Evolutionary conservation across 1,284 basidiomycete species (phyloP), one percentile per base, ranked within the genome.

Genomic region (Phellopilus nigrolimitatus): DNA sequence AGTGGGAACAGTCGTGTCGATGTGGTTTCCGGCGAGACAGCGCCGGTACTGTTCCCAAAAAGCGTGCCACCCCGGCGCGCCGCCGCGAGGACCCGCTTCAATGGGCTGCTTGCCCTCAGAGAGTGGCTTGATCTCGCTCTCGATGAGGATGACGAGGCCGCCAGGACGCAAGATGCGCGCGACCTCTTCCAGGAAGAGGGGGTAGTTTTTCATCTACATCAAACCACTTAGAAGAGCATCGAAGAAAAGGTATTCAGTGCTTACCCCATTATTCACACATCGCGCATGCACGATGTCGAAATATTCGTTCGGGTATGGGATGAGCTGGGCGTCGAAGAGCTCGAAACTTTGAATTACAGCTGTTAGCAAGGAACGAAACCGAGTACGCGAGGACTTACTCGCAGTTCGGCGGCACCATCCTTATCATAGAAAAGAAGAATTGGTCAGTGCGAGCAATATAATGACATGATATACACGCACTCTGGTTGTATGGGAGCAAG

Each of bases 221-320:
- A 46, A 48, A 31, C 10, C 17, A 31, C 52, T 31, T 36, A 41
- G 12, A 9, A 43, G 27, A 48, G 46, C 46, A 22, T 52, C 25
- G 49, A 50, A 46, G 54, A 56, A 56, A 36, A 47, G n/a, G 47
- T 25, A 53, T 24, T 7, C 15, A n/a, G 47, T 21, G 66, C 73
- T 58, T 58, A 82, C 79, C 47, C 83, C 82, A 15, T 73, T 76
- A 57, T 82, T 79, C 60, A 85, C 73, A 28, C 74, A 80, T 46
- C 82, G 76, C 34, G 79, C 81, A 60, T 86, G 82, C 39, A 85
- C 72, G 56, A 85, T 67, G 62, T 85, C 80, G 58, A 84, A 85
- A 45, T 79, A 71, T 36, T 66, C 69, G 60, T 75, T 73, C 25
- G 78, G 76, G 60, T 84, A 84, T 9, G 83, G 83, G 28, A 85